Evolutionary conservation across 306 rosid genomes (phyloP).

Genomic region (Canavalia gladiata): DNA sequence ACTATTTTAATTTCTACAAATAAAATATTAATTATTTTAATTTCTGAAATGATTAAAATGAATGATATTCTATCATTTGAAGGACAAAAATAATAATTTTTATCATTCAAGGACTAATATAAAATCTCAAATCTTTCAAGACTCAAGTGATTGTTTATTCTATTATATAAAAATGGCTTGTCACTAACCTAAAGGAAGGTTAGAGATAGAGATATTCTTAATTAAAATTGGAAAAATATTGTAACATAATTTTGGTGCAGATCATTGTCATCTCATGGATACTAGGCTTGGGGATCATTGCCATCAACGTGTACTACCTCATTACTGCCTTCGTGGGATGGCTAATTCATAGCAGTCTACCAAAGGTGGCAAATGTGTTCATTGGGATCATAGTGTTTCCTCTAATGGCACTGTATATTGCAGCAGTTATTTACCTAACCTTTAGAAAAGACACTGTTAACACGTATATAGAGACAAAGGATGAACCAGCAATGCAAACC

Average conservation of each 20-base stretch:
- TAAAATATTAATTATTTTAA: too few relatives aligned
- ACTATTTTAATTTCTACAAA: too few relatives aligned
- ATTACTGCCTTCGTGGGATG: conserved; percentile 75
- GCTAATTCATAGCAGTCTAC: conserved; percentile 72
- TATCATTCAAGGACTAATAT: too few relatives aligned
- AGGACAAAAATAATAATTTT: too few relatives aligned
- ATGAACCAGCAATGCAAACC: conserved; percentile 57
- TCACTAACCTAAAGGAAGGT: background rate
- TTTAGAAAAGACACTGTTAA: conserved; percentile 71
- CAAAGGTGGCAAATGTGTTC: conserved; percentile 71
- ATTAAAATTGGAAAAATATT: background rate
- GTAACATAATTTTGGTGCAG: conserved; percentile 51
- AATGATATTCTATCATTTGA: too few relatives aligned
- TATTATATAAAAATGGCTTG: background rate
- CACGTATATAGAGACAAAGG: conserved; percentile 59
- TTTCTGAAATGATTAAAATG: too few relatives aligned
- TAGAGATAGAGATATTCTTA: background rate
- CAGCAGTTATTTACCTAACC: conserved; percentile 67
- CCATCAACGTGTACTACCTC: conserved; percentile 86
- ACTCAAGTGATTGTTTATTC: too few relatives aligned
- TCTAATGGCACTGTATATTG: conserved; percentile 68
- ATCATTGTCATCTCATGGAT: conserved; percentile 78
- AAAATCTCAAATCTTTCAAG: too few relatives aligned
- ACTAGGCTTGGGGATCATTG: conserved; percentile 70
- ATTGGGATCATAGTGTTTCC: conserved; percentile 84